Conservation (phyloP, 2,329 filamentous ascomycete genomes). For the Penicillium glabrum region DNA sequence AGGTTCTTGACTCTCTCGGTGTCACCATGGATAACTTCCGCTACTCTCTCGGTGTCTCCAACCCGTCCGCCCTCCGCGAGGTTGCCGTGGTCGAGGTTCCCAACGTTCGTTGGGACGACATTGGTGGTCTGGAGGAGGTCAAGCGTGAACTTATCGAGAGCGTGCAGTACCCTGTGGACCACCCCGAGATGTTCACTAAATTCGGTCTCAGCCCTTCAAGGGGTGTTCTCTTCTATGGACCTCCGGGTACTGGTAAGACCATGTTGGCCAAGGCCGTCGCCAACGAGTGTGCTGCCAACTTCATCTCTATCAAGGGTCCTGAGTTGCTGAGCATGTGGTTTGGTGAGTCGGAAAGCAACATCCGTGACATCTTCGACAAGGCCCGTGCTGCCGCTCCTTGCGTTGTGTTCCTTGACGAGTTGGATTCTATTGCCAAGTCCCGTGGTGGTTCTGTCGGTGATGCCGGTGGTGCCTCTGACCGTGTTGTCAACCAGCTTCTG, state of each 20-base stretch:
- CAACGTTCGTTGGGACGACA: constrained; percentile 99
- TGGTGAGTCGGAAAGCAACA: constrained; percentile 99
- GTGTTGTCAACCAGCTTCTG: constrained; percentile 99
- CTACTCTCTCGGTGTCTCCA: constrained; percentile 95
- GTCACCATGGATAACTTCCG: constrained; percentile 99
- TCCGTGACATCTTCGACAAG: constrained; percentile 99
- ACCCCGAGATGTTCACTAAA: constrained; percentile 99
- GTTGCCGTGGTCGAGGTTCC: constrained; percentile 98
- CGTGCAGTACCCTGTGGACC: constrained; percentile 98
- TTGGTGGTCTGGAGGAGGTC: constrained; percentile 96
- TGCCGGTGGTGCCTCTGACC: constrained; percentile 96
- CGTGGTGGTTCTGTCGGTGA: constrained; percentile 96
- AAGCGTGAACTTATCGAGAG: constrained; percentile 99
- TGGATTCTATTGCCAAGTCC: constrained; percentile 99
- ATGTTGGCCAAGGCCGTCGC: constrained; percentile 98
- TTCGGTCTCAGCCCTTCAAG: constrained; percentile 97
- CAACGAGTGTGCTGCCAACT: constrained; percentile 99
- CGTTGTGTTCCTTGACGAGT: constrained; percentile 96
- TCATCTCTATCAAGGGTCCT: constrained; percentile 98
- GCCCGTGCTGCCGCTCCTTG: constrained; percentile 96
- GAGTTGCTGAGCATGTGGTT: constrained; percentile 99
- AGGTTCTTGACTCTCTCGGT: constrained; percentile 95
- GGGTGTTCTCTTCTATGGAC: constrained; percentile 98
- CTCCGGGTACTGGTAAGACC: constrained; percentile 99
- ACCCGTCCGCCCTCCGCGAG: constrained; percentile 97